Percentiles rank a stretch among this genome's conserved stretches.
phyloP scores from a whole-genome alignment of 163 green algal species.

The Chlamydomonas reinhardtii region DNA sequence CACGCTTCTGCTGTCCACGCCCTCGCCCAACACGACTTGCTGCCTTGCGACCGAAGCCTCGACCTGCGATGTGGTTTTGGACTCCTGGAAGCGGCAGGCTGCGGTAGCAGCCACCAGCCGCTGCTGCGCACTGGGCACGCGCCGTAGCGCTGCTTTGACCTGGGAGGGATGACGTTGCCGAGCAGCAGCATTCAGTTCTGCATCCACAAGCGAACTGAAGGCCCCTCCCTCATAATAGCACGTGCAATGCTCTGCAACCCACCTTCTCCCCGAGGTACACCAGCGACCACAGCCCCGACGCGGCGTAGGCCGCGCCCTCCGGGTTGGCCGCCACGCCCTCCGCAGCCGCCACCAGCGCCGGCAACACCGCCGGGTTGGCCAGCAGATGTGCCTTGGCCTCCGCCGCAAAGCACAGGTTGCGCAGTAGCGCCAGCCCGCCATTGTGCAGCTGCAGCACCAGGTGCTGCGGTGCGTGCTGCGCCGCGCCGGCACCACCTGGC shows the following conservation, averaged over 20 bases:
- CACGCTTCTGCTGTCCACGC: background rate
- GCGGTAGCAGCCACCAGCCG: slow-evolving; percentile 47
- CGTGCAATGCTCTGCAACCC: too few relatives aligned
- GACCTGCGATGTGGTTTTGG: background rate
- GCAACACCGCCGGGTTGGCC: slow-evolving; percentile 61
- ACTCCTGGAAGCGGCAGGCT: slow-evolving; percentile 33
- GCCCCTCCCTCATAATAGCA: too few relatives aligned
- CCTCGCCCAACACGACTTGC: background rate
- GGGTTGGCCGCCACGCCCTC: slow-evolving; percentile 46
- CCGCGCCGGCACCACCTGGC: background rate
- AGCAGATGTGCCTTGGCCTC: slow-evolving; percentile 65
- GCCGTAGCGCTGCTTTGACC: slow-evolving; percentile 56
- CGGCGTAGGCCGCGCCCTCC: slow-evolving; percentile 57
- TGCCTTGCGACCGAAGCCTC: background rate
- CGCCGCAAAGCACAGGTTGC: slow-evolving; percentile 68
- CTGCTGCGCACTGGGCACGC: slow-evolving; percentile 42
- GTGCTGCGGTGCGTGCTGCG: background rate
- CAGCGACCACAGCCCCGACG: slow-evolving; percentile 67
- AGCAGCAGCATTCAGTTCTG: too few relatives aligned
- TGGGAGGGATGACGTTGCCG: background rate
- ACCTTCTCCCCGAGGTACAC: slow-evolving; percentile 71
- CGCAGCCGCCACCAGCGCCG: slow-evolving; percentile 63
- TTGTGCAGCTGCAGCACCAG: slow-evolving; percentile 14
- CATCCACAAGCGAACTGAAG: background rate
- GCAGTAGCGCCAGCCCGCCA: slow-evolving; percentile 62